Conservation (phyloP, 2,329 filamentous ascomycete genomes). For the Pleurostoma richardsiae region DNA sequence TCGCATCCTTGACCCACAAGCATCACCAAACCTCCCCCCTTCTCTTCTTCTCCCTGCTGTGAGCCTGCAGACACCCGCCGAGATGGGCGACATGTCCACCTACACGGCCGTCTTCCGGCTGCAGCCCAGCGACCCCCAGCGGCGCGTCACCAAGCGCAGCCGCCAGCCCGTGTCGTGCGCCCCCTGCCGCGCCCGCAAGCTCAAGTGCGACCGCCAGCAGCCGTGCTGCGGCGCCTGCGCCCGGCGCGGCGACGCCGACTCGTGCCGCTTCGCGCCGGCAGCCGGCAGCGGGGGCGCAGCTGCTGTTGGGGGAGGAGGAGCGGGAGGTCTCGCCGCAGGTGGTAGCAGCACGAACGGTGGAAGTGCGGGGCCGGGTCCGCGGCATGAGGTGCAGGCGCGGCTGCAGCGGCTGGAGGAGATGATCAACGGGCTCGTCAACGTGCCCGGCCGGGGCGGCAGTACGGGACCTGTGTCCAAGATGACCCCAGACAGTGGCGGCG, state of each 20-base stretch:
- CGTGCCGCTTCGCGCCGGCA: conserved; percentile 22
- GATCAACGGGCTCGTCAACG: conserved; percentile 26
- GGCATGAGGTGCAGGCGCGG: conserved; percentile 31
- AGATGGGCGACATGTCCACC: conserved; percentile 5
- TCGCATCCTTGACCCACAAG: too few species aligned
- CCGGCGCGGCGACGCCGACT: conserved; percentile 26
- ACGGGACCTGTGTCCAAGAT: background rate
- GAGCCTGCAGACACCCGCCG: background rate
- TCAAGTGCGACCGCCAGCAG: conserved; percentile 33
- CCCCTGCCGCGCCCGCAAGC: conserved; percentile 35
- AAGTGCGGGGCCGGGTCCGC: conserved; percentile 6
- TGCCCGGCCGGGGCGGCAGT: background rate
- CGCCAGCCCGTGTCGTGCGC: conserved; percentile 35
- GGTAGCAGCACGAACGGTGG: background rate
- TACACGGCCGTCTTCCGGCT: conserved; percentile 31
- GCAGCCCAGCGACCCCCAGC: conserved; percentile 19
- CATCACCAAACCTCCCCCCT: too few species aligned
- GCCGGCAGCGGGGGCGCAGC: conserved; percentile 7
- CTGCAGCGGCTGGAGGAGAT: conserved; percentile 35
- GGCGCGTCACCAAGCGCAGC: conserved; percentile 28
- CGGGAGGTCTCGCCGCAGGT: background rate
- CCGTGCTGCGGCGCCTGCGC: conserved; percentile 35
- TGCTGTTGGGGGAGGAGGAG: conserved; percentile 1
- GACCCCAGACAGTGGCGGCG: background rate
- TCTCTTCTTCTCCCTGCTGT: too few species aligned